Percentiles rank a stretch among this genome's conserved stretches.
Evolutionary conservation across 1,139 yeast species (phyloP).

Genomic region (Yamadazyma mexicana): DNA sequence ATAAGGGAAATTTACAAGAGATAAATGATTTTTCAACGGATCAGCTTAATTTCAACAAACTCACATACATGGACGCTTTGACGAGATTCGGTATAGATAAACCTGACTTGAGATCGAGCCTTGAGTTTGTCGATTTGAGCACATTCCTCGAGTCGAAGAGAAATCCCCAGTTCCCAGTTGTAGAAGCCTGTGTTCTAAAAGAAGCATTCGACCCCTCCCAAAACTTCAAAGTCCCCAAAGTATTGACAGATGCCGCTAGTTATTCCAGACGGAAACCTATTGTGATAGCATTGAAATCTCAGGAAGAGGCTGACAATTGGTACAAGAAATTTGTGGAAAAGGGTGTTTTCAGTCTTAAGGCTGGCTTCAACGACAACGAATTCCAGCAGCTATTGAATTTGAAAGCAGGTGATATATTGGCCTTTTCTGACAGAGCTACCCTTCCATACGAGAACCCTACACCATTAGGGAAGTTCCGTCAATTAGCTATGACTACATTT

Average conservation of each 20-base stretch:
- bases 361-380: slow-evolving; percentile 17
- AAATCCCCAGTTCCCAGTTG: slow-evolving; percentile 50
- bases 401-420: slow-evolving; percentile 70
- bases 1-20: slow-evolving; percentile 23
- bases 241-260: slow-evolving; percentile 39
- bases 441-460: slow-evolving; percentile 89
- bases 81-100: slow-evolving; percentile 84
- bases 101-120: slow-evolving; percentile 77
- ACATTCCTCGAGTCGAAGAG: slow-evolving; percentile 35
- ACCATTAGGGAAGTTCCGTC: slow-evolving; percentile 86
- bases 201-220: slow-evolving; percentile 38
- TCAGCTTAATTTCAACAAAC: slow-evolving; percentile 35
- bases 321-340: slow-evolving; percentile 30
- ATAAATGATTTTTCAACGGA: slow-evolving; percentile 19
- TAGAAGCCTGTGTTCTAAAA: slow-evolving; percentile 70
- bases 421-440: slow-evolving; percentile 67
- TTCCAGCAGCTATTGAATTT: slow-evolving; percentile 41
- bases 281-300: slow-evolving; percentile 47
- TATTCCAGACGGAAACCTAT: slow-evolving; percentile 64
- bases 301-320: slow-evolving; percentile 46
- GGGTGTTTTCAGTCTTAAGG: slow-evolving; percentile 21
- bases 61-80: slow-evolving; percentile 71
- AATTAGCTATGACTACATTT: slow-evolving; percentile 57
- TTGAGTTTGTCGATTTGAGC: slow-evolving; percentile 53
- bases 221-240: slow-evolving; percentile 26